Conservation (phyloP, 768 basidiomycete genomes). For the Boletus tomentosulus region DNA sequence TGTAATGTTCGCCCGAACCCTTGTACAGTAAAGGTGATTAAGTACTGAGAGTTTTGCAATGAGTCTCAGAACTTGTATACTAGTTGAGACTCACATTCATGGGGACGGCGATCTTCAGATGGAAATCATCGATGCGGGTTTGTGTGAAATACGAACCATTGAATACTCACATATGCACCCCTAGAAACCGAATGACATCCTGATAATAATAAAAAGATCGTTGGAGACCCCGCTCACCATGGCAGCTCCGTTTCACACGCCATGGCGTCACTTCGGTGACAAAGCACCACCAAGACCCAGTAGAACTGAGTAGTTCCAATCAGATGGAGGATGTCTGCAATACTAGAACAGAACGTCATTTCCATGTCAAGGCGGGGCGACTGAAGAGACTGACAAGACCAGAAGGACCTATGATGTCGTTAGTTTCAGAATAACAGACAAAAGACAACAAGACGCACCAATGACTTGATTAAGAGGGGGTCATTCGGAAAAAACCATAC, state of each 20-base stretch:
- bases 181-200: neutral
- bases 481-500: constrained; percentile 6
- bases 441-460: constrained; percentile 3
- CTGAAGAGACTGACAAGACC: constrained; percentile 5
- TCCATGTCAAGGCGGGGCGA: neutral
- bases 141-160: too few species aligned
- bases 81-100: constrained; percentile 5
- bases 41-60: neutral
- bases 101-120: neutral
- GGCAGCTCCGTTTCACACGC: neutral
- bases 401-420: constrained; percentile 5
- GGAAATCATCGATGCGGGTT: neutral
- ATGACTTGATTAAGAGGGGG: neutral
- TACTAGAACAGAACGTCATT: constrained; percentile 2
- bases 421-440: neutral
- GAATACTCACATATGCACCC: constrained; percentile 9
- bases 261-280: neutral
- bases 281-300: constrained; percentile 4
- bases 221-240: constrained; percentile 6
- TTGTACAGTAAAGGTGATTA: constrained; percentile 8
- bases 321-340: constrained; percentile 4
- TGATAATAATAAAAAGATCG: neutral
- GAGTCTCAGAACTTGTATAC: neutral
- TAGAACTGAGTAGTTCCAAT: constrained; percentile 2
- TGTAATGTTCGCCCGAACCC: neutral